These are phyloP conservation scores for Fusarium azukiicola DNA, from an alignment of 2,329 filamentous ascomycete species.

Conservation along the genomic window DNA sequence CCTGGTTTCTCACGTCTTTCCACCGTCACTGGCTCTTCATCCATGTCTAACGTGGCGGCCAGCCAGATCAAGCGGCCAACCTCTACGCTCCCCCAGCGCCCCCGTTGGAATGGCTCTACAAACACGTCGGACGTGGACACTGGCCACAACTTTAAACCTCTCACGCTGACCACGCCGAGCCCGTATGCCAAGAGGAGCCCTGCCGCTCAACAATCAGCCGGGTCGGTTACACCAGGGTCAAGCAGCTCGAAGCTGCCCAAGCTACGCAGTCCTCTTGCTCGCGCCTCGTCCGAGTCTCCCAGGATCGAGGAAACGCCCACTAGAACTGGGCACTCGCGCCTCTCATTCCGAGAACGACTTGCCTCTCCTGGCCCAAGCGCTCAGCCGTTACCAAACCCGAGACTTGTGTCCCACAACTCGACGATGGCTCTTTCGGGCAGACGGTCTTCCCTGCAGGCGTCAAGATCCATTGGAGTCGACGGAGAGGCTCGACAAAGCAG, in stretches of 20 bases:
- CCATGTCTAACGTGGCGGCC: conserved; percentile 68
- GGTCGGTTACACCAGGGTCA: conserved; percentile 67
- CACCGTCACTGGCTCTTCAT: conserved; percentile 70
- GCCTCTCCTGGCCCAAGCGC: conserved; percentile 71
- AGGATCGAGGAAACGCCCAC: conserved; percentile 69
- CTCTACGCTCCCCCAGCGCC: conserved; percentile 76
- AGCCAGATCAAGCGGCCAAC: conserved; percentile 67
- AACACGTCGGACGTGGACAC: conserved; percentile 82
- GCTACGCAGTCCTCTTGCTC: conserved; percentile 70
- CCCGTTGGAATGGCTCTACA: conserved; percentile 86
- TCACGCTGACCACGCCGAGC: conserved; percentile 79
- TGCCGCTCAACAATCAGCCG: conserved; percentile 64
- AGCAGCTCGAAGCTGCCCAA: conserved; percentile 71
- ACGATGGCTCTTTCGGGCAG: conserved; percentile 69
- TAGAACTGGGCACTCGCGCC: conserved; percentile 66
- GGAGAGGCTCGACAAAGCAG: conserved; percentile 63
- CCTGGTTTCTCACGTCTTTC: conserved; percentile 69
- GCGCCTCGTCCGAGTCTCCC: conserved; percentile 72
- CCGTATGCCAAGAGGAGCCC: conserved; percentile 73
- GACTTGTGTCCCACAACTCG: conserved; percentile 68
- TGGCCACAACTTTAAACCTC: conserved; percentile 84
- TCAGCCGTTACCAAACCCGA: conserved; percentile 70
- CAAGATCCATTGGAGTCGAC: conserved; percentile 58
- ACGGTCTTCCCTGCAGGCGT: conserved; percentile 76
- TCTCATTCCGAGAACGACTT: conserved; percentile 77